Evolutionary conservation across 2,329 filamentous ascomycete genomes (phyloP).

Genomic region (Colletotrichum sp.): DNA sequence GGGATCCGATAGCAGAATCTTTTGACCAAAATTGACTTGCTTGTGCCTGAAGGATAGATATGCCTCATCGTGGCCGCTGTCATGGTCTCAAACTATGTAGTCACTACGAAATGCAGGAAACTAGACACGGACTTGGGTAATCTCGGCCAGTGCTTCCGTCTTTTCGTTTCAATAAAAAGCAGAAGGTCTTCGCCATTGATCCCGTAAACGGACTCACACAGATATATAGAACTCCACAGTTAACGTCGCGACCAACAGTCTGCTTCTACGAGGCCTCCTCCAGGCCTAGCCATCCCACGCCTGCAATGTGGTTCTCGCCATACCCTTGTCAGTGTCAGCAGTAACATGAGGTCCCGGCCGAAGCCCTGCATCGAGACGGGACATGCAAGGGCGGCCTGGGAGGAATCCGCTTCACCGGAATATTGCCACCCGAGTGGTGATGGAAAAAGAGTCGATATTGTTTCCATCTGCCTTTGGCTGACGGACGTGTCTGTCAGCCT

Average conservation of each 20-base stretch:
- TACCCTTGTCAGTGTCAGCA: not conserved
- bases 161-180: not conserved
- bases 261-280: not conserved
- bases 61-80: not conserved
- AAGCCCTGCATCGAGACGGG: not conserved
- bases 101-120: accelerated
- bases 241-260: not conserved
- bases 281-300: not conserved
- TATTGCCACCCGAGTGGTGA: not conserved
- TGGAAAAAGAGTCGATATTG: not conserved
- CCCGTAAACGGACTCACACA: too few relatives aligned
- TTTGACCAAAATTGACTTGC: not conserved
- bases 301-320: not conserved
- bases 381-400: not conserved
- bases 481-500: not conserved
- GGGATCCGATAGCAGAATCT: not conserved
- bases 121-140: accelerated
- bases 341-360: not conserved
- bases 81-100: not conserved
- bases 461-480: not conserved
- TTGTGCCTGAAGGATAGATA: not conserved
- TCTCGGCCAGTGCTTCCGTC: not conserved
- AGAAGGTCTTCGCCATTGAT: not conserved
- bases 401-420: not conserved
- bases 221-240: not conserved